phyloP scores from a whole-genome alignment of 2,329 filamentous ascomycete species.

The Colletotrichum eremochloae region DNA sequence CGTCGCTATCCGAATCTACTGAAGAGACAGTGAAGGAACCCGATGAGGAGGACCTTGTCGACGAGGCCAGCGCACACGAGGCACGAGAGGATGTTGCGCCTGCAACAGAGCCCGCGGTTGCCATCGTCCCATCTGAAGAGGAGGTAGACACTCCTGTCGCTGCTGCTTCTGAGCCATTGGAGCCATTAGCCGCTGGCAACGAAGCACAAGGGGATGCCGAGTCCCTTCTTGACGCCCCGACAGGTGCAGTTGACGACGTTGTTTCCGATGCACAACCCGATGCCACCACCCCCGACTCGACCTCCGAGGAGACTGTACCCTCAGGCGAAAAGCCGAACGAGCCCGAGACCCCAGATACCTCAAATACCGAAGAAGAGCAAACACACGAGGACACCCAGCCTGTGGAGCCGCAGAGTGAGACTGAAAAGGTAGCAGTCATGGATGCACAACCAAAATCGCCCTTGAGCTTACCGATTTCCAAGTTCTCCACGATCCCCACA shows the following conservation, averaged over 20 bases:
- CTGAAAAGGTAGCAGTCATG: constrained; percentile 18
- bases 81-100: constrained; percentile 42
- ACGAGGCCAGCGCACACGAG: constrained; percentile 22
- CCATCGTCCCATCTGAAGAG: background rate
- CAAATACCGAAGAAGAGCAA: background rate
- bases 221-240: background rate
- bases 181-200: constrained; percentile 10
- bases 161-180: background rate
- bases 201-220: constrained; percentile 44
- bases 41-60: constrained; percentile 46
- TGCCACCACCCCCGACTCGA: background rate
- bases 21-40: constrained; percentile 67
- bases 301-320: background rate
- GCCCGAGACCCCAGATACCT: background rate
- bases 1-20: constrained; percentile 73
- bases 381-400: constrained; percentile 3
- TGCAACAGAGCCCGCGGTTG: constrained; percentile 14
- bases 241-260: background rate
- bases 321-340: constrained; percentile 41
- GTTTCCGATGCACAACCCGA: background rate
- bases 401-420: constrained; percentile 22
- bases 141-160: background rate
- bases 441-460: constrained; percentile 28
- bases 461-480: constrained; percentile 38
- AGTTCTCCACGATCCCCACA: constrained; percentile 37